A percentile compares a stretch with the other conserved stretches of the same genome.
Conservation (phyloP, 1,284 basidiomycete genomes). For the Ustilago trichophora region DNA sequence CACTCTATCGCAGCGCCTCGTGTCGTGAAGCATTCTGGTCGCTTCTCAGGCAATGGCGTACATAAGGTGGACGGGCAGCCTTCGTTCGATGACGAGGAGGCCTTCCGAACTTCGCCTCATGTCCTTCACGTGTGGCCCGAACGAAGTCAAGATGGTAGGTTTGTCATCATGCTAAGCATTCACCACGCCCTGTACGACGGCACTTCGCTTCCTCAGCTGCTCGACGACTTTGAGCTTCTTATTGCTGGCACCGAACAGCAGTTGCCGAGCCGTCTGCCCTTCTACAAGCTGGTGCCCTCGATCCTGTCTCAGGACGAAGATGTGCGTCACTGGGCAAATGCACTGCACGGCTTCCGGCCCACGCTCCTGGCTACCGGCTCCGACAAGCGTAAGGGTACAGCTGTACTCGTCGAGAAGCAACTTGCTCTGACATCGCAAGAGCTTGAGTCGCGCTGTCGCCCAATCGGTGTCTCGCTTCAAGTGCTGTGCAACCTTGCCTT, state of each 20-base stretch:
- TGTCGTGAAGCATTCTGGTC: conserved; percentile 17
- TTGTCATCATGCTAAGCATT: conserved; percentile 30
- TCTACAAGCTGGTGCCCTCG: conserved; percentile 41
- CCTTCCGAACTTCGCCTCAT: conserved; percentile 44
- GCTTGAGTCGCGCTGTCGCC: conserved; percentile 24
- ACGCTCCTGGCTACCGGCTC: conserved; percentile 6
- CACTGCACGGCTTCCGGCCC: conserved; percentile 32
- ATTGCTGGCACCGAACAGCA: background rate
- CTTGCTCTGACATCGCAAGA: conserved; percentile 15
- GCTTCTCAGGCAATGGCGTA: conserved; percentile 3
- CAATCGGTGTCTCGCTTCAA: conserved; percentile 47
- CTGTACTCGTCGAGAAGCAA: conserved; percentile 11
- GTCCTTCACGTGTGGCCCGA: conserved; percentile 38
- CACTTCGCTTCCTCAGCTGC: conserved; percentile 45
- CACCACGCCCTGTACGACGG: conserved; percentile 60
- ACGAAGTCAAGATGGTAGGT: background rate
- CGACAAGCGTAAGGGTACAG: background rate
- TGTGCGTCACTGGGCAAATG: conserved; percentile 41
- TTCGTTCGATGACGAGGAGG: conserved; percentile 48
- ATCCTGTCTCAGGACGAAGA: conserved; percentile 44
- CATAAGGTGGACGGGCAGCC: conserved; percentile 20
- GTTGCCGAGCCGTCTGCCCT: conserved; percentile 23
- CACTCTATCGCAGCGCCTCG: conserved; percentile 13
- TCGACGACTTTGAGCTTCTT: conserved; percentile 37
- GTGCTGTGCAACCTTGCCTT: conserved; percentile 56